phyloP scores from a whole-genome alignment of 257 asterid species.

The Fraxinus quadrangulata region DNA sequence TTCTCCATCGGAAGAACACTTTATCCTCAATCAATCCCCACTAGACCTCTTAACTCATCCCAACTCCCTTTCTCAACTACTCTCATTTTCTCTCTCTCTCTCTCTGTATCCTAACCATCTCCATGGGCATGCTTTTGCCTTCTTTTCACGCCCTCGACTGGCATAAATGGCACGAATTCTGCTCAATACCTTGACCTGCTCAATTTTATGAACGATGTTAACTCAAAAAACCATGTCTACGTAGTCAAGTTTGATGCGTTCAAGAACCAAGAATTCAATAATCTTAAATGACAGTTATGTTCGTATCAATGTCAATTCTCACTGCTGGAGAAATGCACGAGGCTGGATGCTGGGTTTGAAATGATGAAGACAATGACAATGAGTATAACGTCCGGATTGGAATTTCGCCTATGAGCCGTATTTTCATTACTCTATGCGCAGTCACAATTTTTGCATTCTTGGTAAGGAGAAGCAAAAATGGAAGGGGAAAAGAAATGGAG shows the following conservation, averaged over 20 bases:
- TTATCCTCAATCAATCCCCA: conserved; percentile 34
- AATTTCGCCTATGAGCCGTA: conserved; percentile 1
- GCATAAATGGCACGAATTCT: conserved; percentile 40
- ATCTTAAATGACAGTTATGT: conserved; percentile 43
- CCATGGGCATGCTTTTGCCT: conserved; percentile 53
- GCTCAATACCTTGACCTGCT: conserved; percentile 47
- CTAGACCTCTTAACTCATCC: conserved; percentile 33
- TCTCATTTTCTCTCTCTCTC: conserved; percentile 54
- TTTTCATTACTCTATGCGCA: not conserved
- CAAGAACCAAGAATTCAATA: conserved; percentile 45
- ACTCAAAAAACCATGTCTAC: conserved; percentile 36
- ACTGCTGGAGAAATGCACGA: conserved; percentile 34
- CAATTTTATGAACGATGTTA: conserved; percentile 35
- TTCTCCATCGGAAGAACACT: conserved; percentile 51
- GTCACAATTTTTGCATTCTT: not conserved
- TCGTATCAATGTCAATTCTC: conserved; percentile 51
- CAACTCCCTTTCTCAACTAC: conserved; percentile 42
- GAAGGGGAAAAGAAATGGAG: conserved; percentile 35
- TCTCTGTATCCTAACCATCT: conserved; percentile 32
- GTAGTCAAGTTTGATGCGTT: conserved; percentile 55
- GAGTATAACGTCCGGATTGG: not conserved
- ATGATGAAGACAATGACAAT: not conserved
- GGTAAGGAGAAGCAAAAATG: conserved; percentile 32
- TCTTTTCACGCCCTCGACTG: conserved; percentile 42
- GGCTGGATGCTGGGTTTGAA: conserved; percentile 47